phyloP scores from a whole-genome alignment of 805 yeast species.

The Candida xyloterini region DNA sequence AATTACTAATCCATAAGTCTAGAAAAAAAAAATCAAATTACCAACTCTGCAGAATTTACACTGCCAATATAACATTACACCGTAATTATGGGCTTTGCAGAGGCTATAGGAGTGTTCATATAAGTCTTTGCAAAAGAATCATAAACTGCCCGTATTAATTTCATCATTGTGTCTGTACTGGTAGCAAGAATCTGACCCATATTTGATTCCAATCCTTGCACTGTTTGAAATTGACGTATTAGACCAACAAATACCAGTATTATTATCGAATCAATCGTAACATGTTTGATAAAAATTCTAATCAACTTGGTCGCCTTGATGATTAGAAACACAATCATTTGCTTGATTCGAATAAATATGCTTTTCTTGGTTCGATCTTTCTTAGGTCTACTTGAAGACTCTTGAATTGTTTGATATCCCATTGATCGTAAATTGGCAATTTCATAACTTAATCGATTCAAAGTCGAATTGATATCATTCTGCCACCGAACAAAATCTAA shows the following conservation, averaged over 20 bases:
- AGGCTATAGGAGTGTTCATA: too few relatives aligned
- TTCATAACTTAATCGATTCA: slow-evolving; percentile 45
- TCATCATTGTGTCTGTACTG: background rate
- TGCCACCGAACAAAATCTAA: slow-evolving; percentile 51
- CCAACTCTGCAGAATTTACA: too few relatives aligned
- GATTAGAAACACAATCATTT: slow-evolving; percentile 9
- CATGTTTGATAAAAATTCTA: slow-evolving; percentile 19
- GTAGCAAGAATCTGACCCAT: background rate
- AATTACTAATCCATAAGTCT: too few relatives aligned
- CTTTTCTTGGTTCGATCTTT: slow-evolving; percentile 4
- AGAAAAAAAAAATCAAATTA: too few relatives aligned
- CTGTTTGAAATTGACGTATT: slow-evolving; percentile 12
- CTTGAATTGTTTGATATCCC: slow-evolving; percentile 15
- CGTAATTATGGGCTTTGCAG: too few relatives aligned
- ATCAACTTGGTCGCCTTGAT: slow-evolving; percentile 9
- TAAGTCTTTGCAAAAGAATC: background rate
- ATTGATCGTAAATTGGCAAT: slow-evolving; percentile 22
- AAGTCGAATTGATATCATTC: slow-evolving; percentile 46
- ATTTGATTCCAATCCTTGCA: background rate
- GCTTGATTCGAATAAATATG: slow-evolving; percentile 6
- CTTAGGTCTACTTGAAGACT: background rate
- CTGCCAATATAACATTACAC: too few relatives aligned
- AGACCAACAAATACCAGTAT: slow-evolving; percentile 17
- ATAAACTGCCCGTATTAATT: background rate
- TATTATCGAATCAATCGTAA: slow-evolving; percentile 22